Percentiles rank a stretch among this genome's conserved stretches.
These are phyloP conservation scores for Sporothrix phasma DNA, from an alignment of 2,329 filamentous ascomycete species.

Conservation along the genomic window DNA sequence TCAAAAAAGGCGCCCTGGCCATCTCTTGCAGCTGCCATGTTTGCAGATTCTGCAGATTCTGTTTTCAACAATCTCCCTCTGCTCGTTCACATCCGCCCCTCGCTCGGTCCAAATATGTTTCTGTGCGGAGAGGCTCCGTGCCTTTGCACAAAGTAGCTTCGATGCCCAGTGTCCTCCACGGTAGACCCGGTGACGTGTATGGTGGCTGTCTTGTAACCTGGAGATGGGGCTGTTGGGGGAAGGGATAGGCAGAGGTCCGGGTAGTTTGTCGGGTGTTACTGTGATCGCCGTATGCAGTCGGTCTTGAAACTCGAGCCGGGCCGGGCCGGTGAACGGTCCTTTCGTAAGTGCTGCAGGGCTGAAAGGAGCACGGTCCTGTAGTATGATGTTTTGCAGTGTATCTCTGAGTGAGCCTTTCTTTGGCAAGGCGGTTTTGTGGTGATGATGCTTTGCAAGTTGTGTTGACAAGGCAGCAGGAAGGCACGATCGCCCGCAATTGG, in stretches of 20 bases:
- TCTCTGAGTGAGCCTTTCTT: background rate
- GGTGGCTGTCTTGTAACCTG: background rate
- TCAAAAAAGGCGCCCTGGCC: conserved; percentile 36
- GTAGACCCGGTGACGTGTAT: background rate
- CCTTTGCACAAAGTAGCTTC: background rate
- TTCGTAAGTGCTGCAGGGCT: background rate
- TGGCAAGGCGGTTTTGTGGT: background rate
- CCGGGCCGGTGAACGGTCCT: background rate
- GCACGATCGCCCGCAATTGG: background rate
- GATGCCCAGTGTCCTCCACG: background rate
- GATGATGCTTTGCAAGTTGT: background rate
- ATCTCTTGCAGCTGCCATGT: background rate
- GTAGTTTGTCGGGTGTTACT: background rate
- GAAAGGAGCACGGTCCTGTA: background rate
- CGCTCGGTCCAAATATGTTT: background rate
- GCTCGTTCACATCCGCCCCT: background rate
- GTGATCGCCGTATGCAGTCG: background rate
- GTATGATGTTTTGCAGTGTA: background rate
- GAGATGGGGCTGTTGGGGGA: background rate
- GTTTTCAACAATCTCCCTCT: background rate
- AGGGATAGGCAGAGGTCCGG: too few relatives aligned
- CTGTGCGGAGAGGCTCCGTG: background rate
- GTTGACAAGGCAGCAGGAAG: conserved; percentile 4
- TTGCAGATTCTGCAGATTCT: conserved; percentile 23
- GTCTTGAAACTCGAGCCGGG: background rate